Conservation (phyloP, 208 protist species). For the Plasmodiophora brassicae region DNA sequence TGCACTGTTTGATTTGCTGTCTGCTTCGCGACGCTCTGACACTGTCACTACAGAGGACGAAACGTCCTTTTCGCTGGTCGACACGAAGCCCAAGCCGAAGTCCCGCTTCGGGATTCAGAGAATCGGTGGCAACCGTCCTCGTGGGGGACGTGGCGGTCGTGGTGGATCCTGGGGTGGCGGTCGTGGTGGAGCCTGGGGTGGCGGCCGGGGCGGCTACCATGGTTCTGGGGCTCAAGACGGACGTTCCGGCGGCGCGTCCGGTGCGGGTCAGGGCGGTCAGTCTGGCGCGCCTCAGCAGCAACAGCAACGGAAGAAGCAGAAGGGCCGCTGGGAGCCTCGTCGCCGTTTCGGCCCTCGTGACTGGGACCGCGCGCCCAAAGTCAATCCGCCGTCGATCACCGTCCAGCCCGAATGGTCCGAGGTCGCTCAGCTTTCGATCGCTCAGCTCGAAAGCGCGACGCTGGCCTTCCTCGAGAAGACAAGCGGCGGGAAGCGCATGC, state of each 20-base stretch:
- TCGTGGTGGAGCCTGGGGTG: neutral
- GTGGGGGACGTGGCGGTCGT: neutral
- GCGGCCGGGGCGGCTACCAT: neutral
- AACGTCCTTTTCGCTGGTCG: conserved; percentile 18
- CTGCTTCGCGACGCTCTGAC: neutral
- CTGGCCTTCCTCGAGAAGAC: conserved; percentile 7
- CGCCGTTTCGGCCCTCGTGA: neutral
- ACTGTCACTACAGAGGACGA: conserved; percentile 1
- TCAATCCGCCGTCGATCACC: neutral
- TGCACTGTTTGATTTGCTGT: neutral
- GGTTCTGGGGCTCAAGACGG: neutral
- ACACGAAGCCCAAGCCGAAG: conserved; percentile 1
- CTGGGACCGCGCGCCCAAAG: neutral
- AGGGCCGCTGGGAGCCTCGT: neutral
- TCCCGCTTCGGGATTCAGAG: neutral
- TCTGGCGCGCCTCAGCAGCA: neutral
- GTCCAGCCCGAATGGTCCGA: conserved; percentile 1
- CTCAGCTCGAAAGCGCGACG: neutral
- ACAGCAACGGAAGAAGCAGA: neutral
- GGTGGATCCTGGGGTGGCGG: neutral
- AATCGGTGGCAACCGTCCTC: neutral
- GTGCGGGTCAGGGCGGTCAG: neutral
- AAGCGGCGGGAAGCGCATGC: neutral
- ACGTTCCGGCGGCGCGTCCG: too few relatives aligned
- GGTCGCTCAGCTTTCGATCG: neutral